Evolutionary conservation across 768 basidiomycete species (phyloP).

Genomic region (Auricularia sp.): DNA sequence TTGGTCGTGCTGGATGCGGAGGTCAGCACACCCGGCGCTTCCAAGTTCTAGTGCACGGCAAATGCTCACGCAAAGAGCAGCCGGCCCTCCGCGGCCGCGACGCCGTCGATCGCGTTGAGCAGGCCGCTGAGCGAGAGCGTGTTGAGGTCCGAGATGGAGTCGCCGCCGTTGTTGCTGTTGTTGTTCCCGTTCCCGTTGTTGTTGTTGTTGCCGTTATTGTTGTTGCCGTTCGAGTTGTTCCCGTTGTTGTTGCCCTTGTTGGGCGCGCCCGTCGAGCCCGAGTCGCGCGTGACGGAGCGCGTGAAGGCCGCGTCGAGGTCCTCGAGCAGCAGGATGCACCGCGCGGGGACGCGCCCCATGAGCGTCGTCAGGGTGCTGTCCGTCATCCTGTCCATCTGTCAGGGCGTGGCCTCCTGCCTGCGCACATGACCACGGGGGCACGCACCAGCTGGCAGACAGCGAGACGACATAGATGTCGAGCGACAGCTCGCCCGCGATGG

Average conservation of each 20-base stretch:
- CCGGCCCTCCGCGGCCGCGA: slow-evolving; percentile 78
- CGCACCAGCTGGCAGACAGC: slow-evolving; percentile 33
- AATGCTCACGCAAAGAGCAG: slow-evolving; percentile 60
- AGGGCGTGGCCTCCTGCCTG: background rate
- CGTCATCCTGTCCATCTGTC: slow-evolving; percentile 36
- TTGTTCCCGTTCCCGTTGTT: slow-evolving; percentile 39
- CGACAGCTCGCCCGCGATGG: slow-evolving; percentile 79
- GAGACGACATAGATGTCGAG: slow-evolving; percentile 91
- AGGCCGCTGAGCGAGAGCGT: slow-evolving; percentile 74
- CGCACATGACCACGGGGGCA: background rate
- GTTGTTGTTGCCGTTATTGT: slow-evolving; percentile 32
- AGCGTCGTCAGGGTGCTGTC: slow-evolving; percentile 64
- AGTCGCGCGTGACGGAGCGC: slow-evolving; percentile 59
- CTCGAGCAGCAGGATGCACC: slow-evolving; percentile 80
- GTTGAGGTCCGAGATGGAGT: slow-evolving; percentile 56
- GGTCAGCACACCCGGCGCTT: background rate
- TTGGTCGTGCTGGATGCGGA: slow-evolving; percentile 49
- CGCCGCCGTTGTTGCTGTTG: slow-evolving; percentile 18
- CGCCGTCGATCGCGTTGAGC: slow-evolving; percentile 78
- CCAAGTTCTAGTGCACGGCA: background rate
- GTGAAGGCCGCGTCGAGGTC: slow-evolving; percentile 88
- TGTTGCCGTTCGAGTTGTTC: slow-evolving; percentile 24
- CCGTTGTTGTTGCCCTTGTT: slow-evolving; percentile 20
- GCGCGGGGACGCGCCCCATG: slow-evolving; percentile 78
- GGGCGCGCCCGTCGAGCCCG: slow-evolving; percentile 22